Conservation (phyloP, 306 rosid genomes). For the Lotus japonicus region DNA sequence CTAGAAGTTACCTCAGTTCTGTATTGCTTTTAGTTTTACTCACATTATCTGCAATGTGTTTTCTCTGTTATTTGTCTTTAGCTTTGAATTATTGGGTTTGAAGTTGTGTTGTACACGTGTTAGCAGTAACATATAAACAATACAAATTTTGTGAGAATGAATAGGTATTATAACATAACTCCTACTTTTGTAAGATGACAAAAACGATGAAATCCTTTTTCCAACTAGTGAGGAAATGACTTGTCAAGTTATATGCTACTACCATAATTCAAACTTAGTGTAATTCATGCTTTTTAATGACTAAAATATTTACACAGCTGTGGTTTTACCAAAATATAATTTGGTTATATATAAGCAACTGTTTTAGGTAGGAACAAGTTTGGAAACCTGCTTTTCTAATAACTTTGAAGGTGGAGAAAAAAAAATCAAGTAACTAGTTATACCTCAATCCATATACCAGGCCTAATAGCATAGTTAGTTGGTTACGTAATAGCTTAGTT, state of each 20-base stretch:
- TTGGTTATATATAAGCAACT: too few species aligned
- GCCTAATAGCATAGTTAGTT: too few species aligned
- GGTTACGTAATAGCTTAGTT: too few species aligned
- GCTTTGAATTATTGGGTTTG: neutral
- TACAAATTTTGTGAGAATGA: neutral
- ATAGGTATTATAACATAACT: neutral
- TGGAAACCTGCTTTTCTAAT: too few species aligned
- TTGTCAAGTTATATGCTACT: neutral
- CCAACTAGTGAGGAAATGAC: neutral
- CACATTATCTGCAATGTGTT: neutral
- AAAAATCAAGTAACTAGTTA: too few species aligned
- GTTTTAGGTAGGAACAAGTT: too few species aligned
- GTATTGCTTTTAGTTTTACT: too few species aligned
- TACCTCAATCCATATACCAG: too few species aligned
- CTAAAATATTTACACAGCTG: neutral
- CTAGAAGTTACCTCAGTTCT: neutral
- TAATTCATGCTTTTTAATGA: too few species aligned
- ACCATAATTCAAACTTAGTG: neutral
- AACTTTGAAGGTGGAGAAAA: too few species aligned
- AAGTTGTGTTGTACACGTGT: neutral
- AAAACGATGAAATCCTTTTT: neutral
- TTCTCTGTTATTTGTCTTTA: neutral
- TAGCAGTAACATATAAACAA: neutral
- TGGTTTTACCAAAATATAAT: too few species aligned
- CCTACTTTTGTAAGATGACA: neutral